Conservation (phyloP, 2,329 filamentous ascomycete species). For the Arthrobotrys iridis region DNA sequence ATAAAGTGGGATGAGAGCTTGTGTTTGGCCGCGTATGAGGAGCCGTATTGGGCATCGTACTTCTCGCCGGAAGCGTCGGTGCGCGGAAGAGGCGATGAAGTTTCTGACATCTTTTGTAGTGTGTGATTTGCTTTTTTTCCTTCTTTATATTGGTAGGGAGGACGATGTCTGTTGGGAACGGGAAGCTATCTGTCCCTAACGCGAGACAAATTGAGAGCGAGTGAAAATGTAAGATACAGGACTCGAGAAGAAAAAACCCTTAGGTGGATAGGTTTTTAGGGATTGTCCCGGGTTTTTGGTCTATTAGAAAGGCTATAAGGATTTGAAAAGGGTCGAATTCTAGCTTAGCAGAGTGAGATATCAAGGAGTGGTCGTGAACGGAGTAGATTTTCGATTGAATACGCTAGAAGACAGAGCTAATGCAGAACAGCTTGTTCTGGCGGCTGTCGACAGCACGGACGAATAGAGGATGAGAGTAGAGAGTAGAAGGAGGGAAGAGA, state of each 20-base stretch:
- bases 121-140: constrained; percentile 57
- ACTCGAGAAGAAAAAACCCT: neutral
- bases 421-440: constrained; percentile 12
- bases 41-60: constrained; percentile 64
- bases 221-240: neutral
- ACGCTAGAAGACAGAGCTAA: constrained; percentile 29
- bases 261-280: neutral
- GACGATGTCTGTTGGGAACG: constrained; percentile 22
- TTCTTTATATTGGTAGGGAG: neutral
- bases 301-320: constrained; percentile 1
- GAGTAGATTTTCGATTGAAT: constrained; percentile 10
- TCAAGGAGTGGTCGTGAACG: constrained; percentile 34
- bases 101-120: constrained; percentile 60
- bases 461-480: constrained; percentile 44
- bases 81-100: constrained; percentile 44
- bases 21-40: constrained; percentile 81
- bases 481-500: constrained; percentile 43
- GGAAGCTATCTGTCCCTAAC: constrained; percentile 5
- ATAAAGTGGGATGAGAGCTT: constrained; percentile 93
- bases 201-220: constrained; percentile 4
- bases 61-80: constrained; percentile 8
- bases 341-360: neutral
- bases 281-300: neutral
- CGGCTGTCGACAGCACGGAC: constrained; percentile 31
- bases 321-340: neutral